Evolutionary conservation across 1,139 yeast genomes (phyloP), one percentile per base, ranked within the genome.

Genomic region (Pichia sp.): DNA sequence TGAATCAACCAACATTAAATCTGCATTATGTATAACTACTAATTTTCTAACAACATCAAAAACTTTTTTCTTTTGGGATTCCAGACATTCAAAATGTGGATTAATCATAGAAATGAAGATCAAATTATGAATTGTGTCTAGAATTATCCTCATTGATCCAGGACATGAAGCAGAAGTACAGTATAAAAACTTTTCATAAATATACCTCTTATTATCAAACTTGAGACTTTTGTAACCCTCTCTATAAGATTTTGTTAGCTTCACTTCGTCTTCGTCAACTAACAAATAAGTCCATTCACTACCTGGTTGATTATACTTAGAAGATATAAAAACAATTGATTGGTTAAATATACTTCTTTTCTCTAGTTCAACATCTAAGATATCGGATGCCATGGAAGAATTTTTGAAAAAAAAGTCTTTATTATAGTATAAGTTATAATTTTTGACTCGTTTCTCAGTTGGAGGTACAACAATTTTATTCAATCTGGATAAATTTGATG

Each of bases 11-110:
- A 42, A 36, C 10, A 50, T 50, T 33, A 53, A 44, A 49, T 53
- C 53, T 8, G 52, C 54, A 18, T 46, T 47, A 36, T 52, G 44
- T 10, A 53, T 29, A 16, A 52, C 52, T 33, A 52, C 45, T 14
- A 49, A 45, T 29, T 56, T 56, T 27, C 52, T 46, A 16, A 52
- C 50, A 19, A 53, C 46, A 29, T 55, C 58, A n/a, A 47, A 56
- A 31, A 56, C 41, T 25, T 42, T 45, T 13, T 54, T 47, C 28
- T 42, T 53, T 14, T 55, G 57, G 27, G 49, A 33, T 33, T 56
- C 59, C 13, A 9, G 10, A 44, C 59, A 56, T 7, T 47, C 50
- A 34, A 25, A 52, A 50, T 56, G 59, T 13, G 47, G 31, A 31
- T 44, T 45, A 1, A 47, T 39, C 27, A 25, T 38, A 13, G 50